Conservation (phyloP, 495 filamentous ascomycete species). For the Xylaria curta region DNA sequence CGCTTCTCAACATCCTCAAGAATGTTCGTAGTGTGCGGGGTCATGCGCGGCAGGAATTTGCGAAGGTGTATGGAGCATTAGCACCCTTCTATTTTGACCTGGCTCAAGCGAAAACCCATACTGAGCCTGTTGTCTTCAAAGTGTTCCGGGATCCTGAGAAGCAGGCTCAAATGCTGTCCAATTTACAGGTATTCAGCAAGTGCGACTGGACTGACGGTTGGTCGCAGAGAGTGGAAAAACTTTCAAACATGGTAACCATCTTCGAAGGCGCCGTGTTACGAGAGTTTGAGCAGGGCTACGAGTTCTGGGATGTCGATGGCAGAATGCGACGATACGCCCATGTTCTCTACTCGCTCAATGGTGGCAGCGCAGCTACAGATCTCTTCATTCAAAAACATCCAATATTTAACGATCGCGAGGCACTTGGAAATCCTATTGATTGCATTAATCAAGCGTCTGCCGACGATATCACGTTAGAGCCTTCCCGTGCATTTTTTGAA, state of each 20-base stretch:
- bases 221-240: conserved; percentile 68
- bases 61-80: conserved; percentile 84
- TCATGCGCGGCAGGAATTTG: conserved; percentile 87
- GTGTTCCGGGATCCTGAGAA: conserved; percentile 85
- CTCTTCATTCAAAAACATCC: conserved; percentile 88
- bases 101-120: conserved; percentile 70
- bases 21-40: conserved; percentile 81
- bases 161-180: conserved; percentile 86
- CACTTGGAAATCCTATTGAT: conserved; percentile 78
- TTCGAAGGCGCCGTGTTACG: conserved; percentile 90
- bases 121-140: conserved; percentile 82
- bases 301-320: conserved; percentile 87
- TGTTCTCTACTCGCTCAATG: conserved; percentile 82
- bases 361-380: conserved; percentile 77
- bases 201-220: conserved; percentile 82
- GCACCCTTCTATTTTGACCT: conserved; percentile 90
- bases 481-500: conserved; percentile 82
- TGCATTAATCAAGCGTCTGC: conserved; percentile 72
- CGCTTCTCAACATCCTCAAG: conserved; percentile 69
- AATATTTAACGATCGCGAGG: conserved; percentile 73
- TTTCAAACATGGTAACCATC: conserved; percentile 76
- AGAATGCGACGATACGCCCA: conserved; percentile 88
- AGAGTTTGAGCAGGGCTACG: conserved; percentile 91
- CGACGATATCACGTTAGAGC: conserved; percentile 72
- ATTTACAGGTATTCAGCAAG: conserved; percentile 76